Evolutionary conservation across 129 eudicot genomes (phyloP).

Genomic region (Lactuca sativa): DNA sequence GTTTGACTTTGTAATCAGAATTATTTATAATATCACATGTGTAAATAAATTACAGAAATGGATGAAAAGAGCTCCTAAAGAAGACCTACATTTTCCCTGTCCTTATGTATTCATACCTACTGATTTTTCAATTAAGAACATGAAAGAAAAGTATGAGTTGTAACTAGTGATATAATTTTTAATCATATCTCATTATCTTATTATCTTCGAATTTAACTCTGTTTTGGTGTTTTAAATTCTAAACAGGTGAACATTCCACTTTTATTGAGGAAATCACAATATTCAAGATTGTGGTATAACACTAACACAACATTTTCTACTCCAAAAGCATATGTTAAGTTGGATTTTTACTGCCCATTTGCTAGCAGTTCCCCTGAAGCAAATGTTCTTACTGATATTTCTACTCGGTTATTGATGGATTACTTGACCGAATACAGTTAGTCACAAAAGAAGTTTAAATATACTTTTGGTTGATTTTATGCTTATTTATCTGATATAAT

Average conservation of each 20-base stretch:
- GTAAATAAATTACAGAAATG: conserved; percentile 71
- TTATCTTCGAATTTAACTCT: conserved; percentile 9
- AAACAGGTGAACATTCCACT: conserved; percentile 56
- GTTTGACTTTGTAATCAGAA: conserved; percentile 5
- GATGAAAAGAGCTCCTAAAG: conserved; percentile 71
- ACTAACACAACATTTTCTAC: conserved; percentile 70
- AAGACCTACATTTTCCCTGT: conserved; percentile 68
- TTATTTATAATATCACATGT: conserved; percentile 8
- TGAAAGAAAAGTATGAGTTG: conserved; percentile 54
- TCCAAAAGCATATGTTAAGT: conserved; percentile 85
- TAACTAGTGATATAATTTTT: conserved; percentile 24
- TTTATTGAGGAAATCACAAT: conserved; percentile 69
- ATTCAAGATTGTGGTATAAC: conserved; percentile 93
- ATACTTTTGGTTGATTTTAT: background rate
- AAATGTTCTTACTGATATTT: conserved; percentile 70
- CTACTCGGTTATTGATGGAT: conserved; percentile 82
- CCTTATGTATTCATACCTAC: conserved; percentile 85
- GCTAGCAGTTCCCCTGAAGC: conserved; percentile 87
- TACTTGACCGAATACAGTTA: conserved; percentile 93
- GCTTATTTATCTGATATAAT: background rate
- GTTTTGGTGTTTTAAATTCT: conserved; percentile 14
- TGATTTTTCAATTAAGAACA: conserved; percentile 69
- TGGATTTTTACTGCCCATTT: conserved; percentile 84
- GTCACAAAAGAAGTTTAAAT: conserved; percentile 17
- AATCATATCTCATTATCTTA: background rate